Percentiles rank a stretch among this genome's conserved stretches.
Evolutionary conservation across 331 rosid species (phyloP).

Genomic region (Dryas integrifolia): DNA sequence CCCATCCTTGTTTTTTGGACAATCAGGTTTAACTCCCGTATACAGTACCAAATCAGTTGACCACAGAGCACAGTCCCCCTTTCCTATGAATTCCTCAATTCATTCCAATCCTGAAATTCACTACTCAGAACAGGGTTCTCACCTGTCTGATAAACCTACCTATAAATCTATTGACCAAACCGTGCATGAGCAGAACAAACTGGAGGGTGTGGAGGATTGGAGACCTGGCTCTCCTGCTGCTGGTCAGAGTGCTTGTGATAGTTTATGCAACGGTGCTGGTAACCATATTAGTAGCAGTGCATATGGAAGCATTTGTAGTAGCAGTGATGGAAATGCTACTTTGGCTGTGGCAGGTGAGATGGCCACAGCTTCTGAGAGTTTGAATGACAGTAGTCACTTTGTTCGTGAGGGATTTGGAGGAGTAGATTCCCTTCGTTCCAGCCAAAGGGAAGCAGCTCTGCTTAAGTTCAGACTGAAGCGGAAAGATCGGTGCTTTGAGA

Average conservation of each 20-base stretch:
- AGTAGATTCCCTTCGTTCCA: conserved; percentile 35
- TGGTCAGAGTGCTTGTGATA: conserved; percentile 34
- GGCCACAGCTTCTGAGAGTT: conserved; percentile 22
- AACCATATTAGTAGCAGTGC: conserved; percentile 26
- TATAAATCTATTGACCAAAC: conserved; percentile 30
- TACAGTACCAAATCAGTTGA: conserved; percentile 30
- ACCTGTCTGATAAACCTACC: conserved; percentile 36
- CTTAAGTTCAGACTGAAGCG: conserved; percentile 61
- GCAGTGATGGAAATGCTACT: conserved; percentile 42
- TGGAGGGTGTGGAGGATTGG: conserved; percentile 20
- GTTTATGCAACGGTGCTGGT: conserved; percentile 34
- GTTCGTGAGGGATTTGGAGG: conserved; percentile 37
- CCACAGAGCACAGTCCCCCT: conserved; percentile 39
- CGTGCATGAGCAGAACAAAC: conserved; percentile 24
- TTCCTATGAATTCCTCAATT: conserved; percentile 30
- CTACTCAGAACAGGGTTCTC: conserved; percentile 34
- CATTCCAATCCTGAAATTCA: conserved; percentile 36
- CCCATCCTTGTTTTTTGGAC: conserved; percentile 36
- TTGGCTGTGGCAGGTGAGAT: conserved; percentile 28
- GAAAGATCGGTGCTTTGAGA: conserved; percentile 60
- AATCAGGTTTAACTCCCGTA: conserved; percentile 31
- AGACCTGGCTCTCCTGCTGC: conserved; percentile 42
- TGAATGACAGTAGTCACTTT: conserved; percentile 26
- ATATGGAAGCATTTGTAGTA: conserved; percentile 42
- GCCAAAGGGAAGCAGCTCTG: conserved; percentile 73